Base-by-base conservation (phyloP, 2,329 filamentous ascomycete genomes). In the Colletotrichum cereale region DNA sequence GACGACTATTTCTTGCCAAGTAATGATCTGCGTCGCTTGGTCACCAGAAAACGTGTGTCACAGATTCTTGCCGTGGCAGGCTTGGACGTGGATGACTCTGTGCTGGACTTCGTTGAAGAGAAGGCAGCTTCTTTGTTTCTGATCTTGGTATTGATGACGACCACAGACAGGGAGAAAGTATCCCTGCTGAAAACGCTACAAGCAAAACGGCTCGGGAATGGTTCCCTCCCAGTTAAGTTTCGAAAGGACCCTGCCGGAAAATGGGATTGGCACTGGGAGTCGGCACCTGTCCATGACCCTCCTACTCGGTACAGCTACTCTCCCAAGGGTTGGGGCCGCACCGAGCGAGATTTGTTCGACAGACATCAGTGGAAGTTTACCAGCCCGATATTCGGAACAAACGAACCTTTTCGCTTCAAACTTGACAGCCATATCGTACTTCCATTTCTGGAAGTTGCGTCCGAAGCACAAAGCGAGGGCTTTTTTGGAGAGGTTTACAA, bases 401-500 rank as follows among this genome's bases (percentile, higher is more conserved):
- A 2, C 8, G 50, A 63, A 21, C 2, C 2, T 5, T 68, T 63
- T 3, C 60, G 52, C 31, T 68, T 50, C 24, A 0, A 34, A 4
- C 58, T 68, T 34, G 0, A 34, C 2, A 12, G 11, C 4, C 24
- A n/a, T 1, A n/a, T 26, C 1, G 18, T 64, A 6, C 60, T 63
- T 58, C 8, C 60, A 7, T 68, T 42, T 26, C 0, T 57, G 0
- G 6, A 24, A 26, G 6, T 63, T 5, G 2, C 12, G 6, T 3
- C 5, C 2, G 42, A 5, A 42, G 29, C 58, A 64, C 24, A 14
- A 31, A 52, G 40, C 34, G 14, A n/a, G 14, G 58, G 66, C 1
- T 68, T 63, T 26, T 68, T 68, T 26, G 52, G 66, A 1, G 66
- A 68, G 34, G 66, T 64, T 26, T 42, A 1, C 5, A 58, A 57